Base-by-base conservation (phyloP, 2,329 filamentous ascomycete genomes). In the Aspergillus calidoustus region DNA sequence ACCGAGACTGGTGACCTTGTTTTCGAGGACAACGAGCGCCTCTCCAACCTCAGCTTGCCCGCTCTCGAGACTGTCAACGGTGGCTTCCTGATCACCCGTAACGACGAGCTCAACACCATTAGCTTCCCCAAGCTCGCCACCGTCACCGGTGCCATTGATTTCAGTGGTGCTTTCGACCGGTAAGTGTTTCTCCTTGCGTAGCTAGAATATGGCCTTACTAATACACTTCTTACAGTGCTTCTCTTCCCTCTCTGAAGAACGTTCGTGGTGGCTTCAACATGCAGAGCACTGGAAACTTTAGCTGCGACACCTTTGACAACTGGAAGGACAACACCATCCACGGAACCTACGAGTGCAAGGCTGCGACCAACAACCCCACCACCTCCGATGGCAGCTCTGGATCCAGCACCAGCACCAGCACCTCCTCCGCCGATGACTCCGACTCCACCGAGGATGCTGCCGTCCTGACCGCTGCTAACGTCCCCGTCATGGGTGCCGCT, bases 11-110 rank as follows among this genome's bases (percentile, higher is more conserved):
- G 82, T 71, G 83, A 84, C 58, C 76, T 89, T 52, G 80, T 84
- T 66, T 82, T 89, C 71, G 81, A 82, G 69, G 80, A 80, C 78
- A 88, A 88, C 81, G 71, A 77, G 65, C 71, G 82, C 65, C 73
- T 89, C 64, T 79, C 81, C 75, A 97, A 96, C 86, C 84, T 97
- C 79, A 88, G 89, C 62, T 86, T 96, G 79, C 89, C 90, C 52
- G 51, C 74, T 23, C 84, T 98, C 50, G 84, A 82, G 68, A 84
- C 80, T 58, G 85, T 97, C 72, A 87, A 86, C 69, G 93, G 92
- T 81, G 92, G 90, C 76, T 86, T 96, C 76, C 88, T 90, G 70
- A 87, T 99, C 74, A 89, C 91, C 80, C 96, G 97, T 87, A 97
- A 98, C 89, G 91, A 92, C 64, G 82, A 83, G 59, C 85, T 97